Base-by-base conservation (phyloP, 495 filamentous ascomycete species). In the Bacidia gigantensis region DNA sequence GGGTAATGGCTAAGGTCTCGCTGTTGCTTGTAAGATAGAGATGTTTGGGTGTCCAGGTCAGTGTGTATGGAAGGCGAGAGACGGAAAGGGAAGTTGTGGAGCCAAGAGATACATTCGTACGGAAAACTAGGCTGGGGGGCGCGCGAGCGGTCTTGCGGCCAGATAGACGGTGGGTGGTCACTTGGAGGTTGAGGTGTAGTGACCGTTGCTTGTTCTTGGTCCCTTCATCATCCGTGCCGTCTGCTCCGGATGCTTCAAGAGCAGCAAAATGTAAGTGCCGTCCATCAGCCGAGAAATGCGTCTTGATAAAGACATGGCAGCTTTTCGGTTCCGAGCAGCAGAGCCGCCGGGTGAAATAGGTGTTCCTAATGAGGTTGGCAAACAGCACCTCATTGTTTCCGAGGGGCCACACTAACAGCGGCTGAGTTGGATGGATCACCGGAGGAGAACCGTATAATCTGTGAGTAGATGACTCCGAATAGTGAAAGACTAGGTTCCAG, bases 141-240 rank as follows among this genome's bases (percentile, higher is more conserved):
- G 25, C 26, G 7, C 55, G 24, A 2, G 55, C 49, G 1, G 55
- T 57, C 26, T 57, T 57, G 1, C 29, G 22, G 2, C 2, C 32
- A 2, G 55, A 57, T 17, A 55, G 44, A 10, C 55, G 52, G 24
- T 56, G 52, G 12, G 55, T 56, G 0, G 55, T 49, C 20, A 57
- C 23, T 17, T 56, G 49, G 3, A 32, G 38, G 12, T 52, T 42
- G 18, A 57, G 11, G 5, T 20, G 2, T 1, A 55, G 10, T 11
- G 35, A 21, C 1, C 29, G 23, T 38, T 44, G 42, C 11, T 17
- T 43, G 29, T 41, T 51, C 1, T 35, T 32, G 22, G 22, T 55
- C 12, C 29, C 14, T 14, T 55, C 45, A 2, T 11, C 21, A 5
- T 24, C 25, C 0, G 39, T 49, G 3, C 23, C 20, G 11, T 39